Evolutionary conservation across 23 red algal genomes (phyloP), one percentile per base, ranked within the genome.

Genomic region (Gracilaria domingensis): DNA sequence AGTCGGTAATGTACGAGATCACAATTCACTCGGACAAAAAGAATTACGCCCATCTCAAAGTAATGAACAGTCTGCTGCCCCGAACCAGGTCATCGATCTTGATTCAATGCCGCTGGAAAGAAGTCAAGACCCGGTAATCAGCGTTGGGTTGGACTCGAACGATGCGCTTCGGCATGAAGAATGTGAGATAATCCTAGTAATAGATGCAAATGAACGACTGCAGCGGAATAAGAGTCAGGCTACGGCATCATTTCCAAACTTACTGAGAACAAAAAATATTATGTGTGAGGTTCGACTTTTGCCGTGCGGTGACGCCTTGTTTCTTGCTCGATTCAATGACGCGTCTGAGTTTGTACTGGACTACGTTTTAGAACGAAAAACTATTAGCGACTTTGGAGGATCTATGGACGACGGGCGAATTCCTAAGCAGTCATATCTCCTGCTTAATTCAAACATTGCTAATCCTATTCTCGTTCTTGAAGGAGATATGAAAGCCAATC

Each of bases 301-400:
- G 62, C 89, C 89, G 30, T 83, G 78, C 28, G 89, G 88, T 53
- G 89, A 92, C 81, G 79, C 89, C 30, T 37, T 92, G 65, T 92
- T 92, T 67, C 45, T 92, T 29, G 89, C 89, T 20, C 39, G 66
- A 38, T 84, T 75, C 49, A 30, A 58, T 55, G 79, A 84, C 32
- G 81, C 54, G 20, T 82, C 74, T 66, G 92, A 94, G 51, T 53
- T 88, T 45, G 73, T 94, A 28, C 32, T 94, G 16, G 92, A 94
- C 32, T 87, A 87, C 37, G 23, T 94, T 23, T 74, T 94, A 88
- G 92, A 94, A 78, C 62, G 92, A n/a, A 94, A 94, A 69, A 94
- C 92, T 12, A 33, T 94, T 2, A 55, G 64, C 38, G 92, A 94
- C 65, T 88, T 81, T 39, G 72, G 20, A 24, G 40, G 40, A 5